A percentile compares a stretch with the other conserved stretches of the same genome.
These are phyloP conservation scores for Isochrysis galbana DNA, from an alignment of 78 protist genomes.

Conservation along the genomic window DNA sequence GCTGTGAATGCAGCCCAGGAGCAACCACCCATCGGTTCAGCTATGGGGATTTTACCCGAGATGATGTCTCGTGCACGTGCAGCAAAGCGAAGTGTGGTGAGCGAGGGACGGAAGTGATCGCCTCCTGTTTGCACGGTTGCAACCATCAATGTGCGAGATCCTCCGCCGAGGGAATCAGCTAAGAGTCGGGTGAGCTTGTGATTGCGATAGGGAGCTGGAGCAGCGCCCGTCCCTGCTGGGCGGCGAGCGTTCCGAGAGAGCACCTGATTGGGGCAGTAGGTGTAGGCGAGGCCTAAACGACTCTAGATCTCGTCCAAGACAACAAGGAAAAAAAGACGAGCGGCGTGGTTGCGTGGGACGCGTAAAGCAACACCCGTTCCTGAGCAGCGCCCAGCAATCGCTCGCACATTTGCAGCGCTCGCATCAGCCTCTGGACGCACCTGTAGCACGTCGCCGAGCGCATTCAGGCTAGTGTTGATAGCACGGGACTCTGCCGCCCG, in stretches of 20 bases:
- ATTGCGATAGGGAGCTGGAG: slow-evolving; percentile 41
- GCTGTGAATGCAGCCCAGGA: background rate
- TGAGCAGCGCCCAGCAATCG: too few relatives aligned
- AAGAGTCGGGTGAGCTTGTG: slow-evolving; percentile 42
- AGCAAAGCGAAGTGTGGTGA: slow-evolving; percentile 33
- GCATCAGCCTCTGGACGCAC: background rate
- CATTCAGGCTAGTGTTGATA: background rate
- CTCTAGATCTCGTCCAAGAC: too few relatives aligned
- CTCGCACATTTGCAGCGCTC: too few relatives aligned
- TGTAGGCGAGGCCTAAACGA: too few relatives aligned
- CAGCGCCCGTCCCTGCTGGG: background rate
- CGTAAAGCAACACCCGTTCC: too few relatives aligned
- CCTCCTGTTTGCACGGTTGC: background rate
- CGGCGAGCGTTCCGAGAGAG: background rate
- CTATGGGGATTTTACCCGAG: background rate
- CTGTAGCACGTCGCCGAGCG: background rate
- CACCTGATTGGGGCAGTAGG: too few relatives aligned
- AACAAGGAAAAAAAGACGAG: too few relatives aligned
- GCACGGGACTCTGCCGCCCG: background rate
- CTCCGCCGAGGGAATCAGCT: slow-evolving; percentile 47
- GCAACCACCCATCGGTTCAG: background rate
- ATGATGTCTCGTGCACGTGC: slow-evolving; percentile 25
- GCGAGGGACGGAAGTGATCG: background rate
- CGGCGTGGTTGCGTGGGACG: too few relatives aligned
- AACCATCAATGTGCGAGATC: slow-evolving; percentile 30